Conservation (phyloP, 495 filamentous ascomycete species). For the Hypoxylon trugodes region DNA sequence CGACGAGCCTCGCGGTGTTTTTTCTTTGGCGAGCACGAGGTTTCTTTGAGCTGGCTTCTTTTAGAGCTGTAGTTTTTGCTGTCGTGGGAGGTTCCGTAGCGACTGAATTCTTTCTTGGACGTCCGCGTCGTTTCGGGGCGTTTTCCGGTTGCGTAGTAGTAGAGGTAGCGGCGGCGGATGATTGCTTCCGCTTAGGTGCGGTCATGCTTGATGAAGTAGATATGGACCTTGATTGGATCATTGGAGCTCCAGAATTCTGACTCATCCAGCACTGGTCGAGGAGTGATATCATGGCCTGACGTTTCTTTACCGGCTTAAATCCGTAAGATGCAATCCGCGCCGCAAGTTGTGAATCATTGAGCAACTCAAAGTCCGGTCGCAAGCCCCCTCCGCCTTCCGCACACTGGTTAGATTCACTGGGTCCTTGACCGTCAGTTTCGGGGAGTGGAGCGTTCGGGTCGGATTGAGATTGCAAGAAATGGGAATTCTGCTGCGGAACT, state of each 20-base stretch:
- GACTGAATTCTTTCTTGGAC: slow-evolving; percentile 52
- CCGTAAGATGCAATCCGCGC: slow-evolving; percentile 70
- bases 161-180: too few species aligned
- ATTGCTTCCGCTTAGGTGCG: slow-evolving; percentile 15
- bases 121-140: slow-evolving; percentile 52
- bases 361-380: slow-evolving; percentile 68
- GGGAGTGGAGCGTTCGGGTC: slow-evolving; percentile 30
- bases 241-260: slow-evolving; percentile 38
- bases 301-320: slow-evolving; percentile 77
- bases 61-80: slow-evolving; percentile 18
- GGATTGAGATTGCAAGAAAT: slow-evolving; percentile 16
- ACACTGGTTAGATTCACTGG: background rate
- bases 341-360: slow-evolving; percentile 69
- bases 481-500: slow-evolving; percentile 2
- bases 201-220: slow-evolving; percentile 29
- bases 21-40: slow-evolving; percentile 18
- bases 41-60: slow-evolving; percentile 33
- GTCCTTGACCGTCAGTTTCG: background rate
- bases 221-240: slow-evolving; percentile 23
- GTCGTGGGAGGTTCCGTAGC: slow-evolving; percentile 22
- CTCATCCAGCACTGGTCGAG: slow-evolving; percentile 78
- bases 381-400: slow-evolving; percentile 43
- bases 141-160: slow-evolving; percentile 3
- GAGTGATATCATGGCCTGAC: slow-evolving; percentile 74
- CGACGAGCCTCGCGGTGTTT: slow-evolving; percentile 50